Evolutionary conservation across 768 basidiomycete genomes (phyloP), one percentile per base, ranked within the genome.

Genomic region (Infundibulicybe gibba): DNA sequence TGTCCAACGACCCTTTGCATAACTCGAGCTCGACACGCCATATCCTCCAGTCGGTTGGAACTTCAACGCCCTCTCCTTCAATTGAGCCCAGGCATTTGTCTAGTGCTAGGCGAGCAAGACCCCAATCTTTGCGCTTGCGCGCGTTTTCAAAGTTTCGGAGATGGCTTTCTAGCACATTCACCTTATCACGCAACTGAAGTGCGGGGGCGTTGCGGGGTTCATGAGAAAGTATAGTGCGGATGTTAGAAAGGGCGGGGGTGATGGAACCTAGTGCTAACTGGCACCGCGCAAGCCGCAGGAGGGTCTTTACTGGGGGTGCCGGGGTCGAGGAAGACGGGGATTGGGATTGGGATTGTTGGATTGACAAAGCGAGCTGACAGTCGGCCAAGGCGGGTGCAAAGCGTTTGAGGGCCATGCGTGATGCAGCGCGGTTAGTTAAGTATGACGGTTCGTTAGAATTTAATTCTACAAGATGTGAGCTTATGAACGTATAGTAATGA

Each of bases 371-470:
- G 32, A 72, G 72, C 61, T 90, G 90, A 57, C 90, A 93, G 59
- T 94, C 91, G 32, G 74, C 75, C 14, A 93, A 71, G 0, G 92
- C 92, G 0, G 70, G 66, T 30, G 80, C 74, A 72, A 86, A 94
- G 31, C 79, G 79, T 60, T 92, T 91, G 43, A 88, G 60, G 0
- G 82, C 80, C 80, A 94, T 94, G 60, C 85, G 80, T 2, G 90
- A 84, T 0, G 92, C 91, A 0, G 92, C 91, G 21, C 91, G 82
- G 62, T 94, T 94, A 0, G 90, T 89, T 51, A 85, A 71, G 59
- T 87, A 94, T 2, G 86, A 75, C 0, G 90, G 81, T 62, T 93
- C 87, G 3, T 69, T 54, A 0, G 82, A 64, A 49, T 80, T 80
- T 53, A 85, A 66, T 48, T 80, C 81, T 86, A 55, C 35, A 45